Evolutionary conservation across 306 rosid species (phyloP).

Genomic region (Arachis hypogaea): DNA sequence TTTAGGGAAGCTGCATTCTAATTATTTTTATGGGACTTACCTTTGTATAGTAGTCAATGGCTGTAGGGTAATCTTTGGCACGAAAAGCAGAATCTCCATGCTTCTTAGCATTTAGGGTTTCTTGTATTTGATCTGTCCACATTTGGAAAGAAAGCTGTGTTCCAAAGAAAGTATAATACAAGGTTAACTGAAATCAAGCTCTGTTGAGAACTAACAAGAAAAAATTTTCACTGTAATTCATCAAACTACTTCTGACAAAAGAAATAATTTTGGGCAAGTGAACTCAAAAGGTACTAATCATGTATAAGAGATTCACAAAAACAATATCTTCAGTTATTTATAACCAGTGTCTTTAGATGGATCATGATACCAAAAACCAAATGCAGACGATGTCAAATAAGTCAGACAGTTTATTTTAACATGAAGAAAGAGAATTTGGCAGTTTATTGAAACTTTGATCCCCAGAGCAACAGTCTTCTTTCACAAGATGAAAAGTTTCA

Average conservation of each 20-base stretch:
- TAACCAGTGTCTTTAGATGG: constrained; percentile 3
- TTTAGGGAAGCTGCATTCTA: constrained; percentile 5
- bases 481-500: not conserved
- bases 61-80: constrained; percentile 64
- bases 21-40: constrained; percentile 45
- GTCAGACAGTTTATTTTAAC: no score
- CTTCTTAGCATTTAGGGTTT: constrained; percentile 69
- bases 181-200: constrained; percentile 13
- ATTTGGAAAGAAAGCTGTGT: constrained; percentile 84
- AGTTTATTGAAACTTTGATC: not conserved
- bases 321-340: not conserved
- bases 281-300: constrained; percentile 1
- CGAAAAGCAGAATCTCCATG: constrained; percentile 83
- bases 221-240: not conserved
- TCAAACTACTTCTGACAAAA: not conserved
- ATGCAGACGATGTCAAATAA: not conserved
- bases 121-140: constrained; percentile 88
- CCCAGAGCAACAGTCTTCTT: not conserved
- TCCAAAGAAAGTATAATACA: constrained; percentile 18
- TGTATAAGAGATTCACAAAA: not conserved
- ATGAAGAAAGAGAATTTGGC: not conserved
- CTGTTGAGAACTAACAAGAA: constrained; percentile 19
- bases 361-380: not conserved
- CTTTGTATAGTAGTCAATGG: constrained; percentile 69
- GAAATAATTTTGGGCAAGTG: constrained; percentile 14